Evolutionary conservation across 192 early-diverging fungal genomes (phyloP), one percentile per base, ranked within the genome.

Genomic region (Anaeromyces robustus): DNA sequence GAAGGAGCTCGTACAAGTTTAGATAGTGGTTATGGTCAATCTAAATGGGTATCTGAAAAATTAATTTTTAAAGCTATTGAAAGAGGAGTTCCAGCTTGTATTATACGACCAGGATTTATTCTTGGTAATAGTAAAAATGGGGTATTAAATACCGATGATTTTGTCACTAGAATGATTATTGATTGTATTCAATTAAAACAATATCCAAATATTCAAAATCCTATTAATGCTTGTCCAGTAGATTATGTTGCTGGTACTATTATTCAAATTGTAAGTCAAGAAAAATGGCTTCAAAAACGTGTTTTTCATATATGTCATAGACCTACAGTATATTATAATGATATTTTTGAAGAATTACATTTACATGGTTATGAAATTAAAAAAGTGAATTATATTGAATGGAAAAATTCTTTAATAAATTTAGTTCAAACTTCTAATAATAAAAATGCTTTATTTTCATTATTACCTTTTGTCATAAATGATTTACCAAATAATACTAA

Each of bases 11-110:
- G 94, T 12, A 86, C 41, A 29, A 95, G 95, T 5, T 88, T 99
- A 30, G 86, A 89, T 18, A 90, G 89, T 30, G 98, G 98, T 18
- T 99, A 99, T 82, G 97, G 96, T 14, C 98, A 99, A 87, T 92
- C 92, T 83, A 99, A 99, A 84, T 99, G 97, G 97, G 98, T 99
- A 12, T 86, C 95, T 32, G 98, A 99, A 87, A 94, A 96, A 84
- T 89, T 99, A n/a, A 90, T 97, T 30, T 89, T 96, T 89, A 86
- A 90, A 16, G 96, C 98, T 28, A 87, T 90, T 37, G 84, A 83
- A 30, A 89, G 93, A 77, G 98, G 97, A 22, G 89, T 96, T 31
- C 92, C 94, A 0, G 95, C 93, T 9, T 95, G 95, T 29, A 96
- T 98, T 80, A 90, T 98, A 81, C 90, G 98, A 18, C 97, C 98